These are phyloP conservation scores for Yamadazyma insecticola DNA, from an alignment of 805 yeast genomes.

Conservation along the genomic window DNA sequence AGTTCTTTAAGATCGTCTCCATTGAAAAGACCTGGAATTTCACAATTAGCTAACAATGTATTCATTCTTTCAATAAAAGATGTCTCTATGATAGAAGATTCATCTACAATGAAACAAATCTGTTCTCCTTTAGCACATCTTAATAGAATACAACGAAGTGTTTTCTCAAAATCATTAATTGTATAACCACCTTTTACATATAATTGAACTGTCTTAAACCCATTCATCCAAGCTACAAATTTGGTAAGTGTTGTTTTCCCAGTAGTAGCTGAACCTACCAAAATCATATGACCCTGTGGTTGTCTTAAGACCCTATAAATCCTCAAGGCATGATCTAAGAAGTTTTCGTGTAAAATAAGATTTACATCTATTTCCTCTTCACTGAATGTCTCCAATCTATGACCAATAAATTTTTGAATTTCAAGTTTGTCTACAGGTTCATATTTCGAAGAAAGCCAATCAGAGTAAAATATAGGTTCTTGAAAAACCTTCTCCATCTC, in stretches of 20 bases:
- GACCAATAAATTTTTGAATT: slow-evolving; percentile 51
- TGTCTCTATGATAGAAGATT: slow-evolving; percentile 69
- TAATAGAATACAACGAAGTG: slow-evolving; percentile 50
- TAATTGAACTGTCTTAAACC: slow-evolving; percentile 57
- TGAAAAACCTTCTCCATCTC: slow-evolving; percentile 30
- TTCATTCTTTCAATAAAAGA: slow-evolving; percentile 89
- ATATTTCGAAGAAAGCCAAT: slow-evolving; percentile 69
- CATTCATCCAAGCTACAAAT: slow-evolving; percentile 92
- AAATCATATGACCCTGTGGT: slow-evolving; percentile 84
- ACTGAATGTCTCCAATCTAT: slow-evolving; percentile 63
- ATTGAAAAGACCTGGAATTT: slow-evolving; percentile 82
- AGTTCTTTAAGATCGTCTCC: slow-evolving; percentile 61
- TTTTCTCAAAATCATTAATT: slow-evolving; percentile 61
- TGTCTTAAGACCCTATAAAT: slow-evolving; percentile 80
- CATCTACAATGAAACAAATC: slow-evolving; percentile 73
- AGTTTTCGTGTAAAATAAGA: slow-evolving; percentile 61
- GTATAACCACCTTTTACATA: slow-evolving; percentile 51
- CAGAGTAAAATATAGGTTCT: slow-evolving; percentile 61
- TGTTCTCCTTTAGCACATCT: slow-evolving; percentile 50
- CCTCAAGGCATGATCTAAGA: slow-evolving; percentile 69
- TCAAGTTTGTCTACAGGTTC: slow-evolving; percentile 47
- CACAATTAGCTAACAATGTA: slow-evolving; percentile 88
- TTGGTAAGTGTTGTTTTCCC: slow-evolving; percentile 74
- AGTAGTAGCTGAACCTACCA: slow-evolving; percentile 78
- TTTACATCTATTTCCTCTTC: slow-evolving; percentile 71